Evolutionary conservation across 495 filamentous ascomycete species (phyloP), one percentile per base, ranked within the genome.

Genomic region (Cairneyella variabilis): DNA sequence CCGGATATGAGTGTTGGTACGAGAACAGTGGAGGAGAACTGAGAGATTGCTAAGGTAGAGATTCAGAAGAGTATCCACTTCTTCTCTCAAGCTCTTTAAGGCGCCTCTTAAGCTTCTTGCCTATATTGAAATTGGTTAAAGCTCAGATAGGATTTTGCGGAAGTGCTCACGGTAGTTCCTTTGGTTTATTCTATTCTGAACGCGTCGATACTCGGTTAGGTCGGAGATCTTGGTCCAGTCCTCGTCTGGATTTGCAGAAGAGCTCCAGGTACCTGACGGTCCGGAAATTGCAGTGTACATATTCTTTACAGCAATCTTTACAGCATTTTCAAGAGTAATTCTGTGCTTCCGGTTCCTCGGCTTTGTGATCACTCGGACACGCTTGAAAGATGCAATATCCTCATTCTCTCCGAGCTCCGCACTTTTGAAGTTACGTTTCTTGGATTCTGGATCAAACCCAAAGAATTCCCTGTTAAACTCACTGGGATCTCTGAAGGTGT

Each of bases 171-270:
- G 92, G 74, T 97, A 97, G 74, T 97, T 97, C 52, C 92, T 86
- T 73, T 97, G 92, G 36, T 92, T 92, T 71, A 97, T 97, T 46
- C 92, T 83, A 71, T 97, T 97, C 73, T 97, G 92, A 73, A 97
- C 96, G 64, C 92, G 79, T 64, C 92, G 77, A 59, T 92, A 82
- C 73, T 97, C 91, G 49, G 92, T 91, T 36, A 97, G 80, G 66
- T 97, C 92, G 38, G 92, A 96, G 70, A 97, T 96, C 82, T 97
- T 93, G 65, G 92, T 97, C 92, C 92, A 97, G 75, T 97, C 92
- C 71, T 97, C 92, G 60, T 96, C 91, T 49, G 93, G 91, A 69
- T 97, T 92, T 60, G 93, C 93, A 54, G 88, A 93, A 59, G 86
- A 86, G 74, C 91, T 95, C 80, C 96, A 97, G 57, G 95, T 93